Evolutionary conservation across 2,329 filamentous ascomycete genomes (phyloP).

Genomic region (Davidsoniella australis): DNA sequence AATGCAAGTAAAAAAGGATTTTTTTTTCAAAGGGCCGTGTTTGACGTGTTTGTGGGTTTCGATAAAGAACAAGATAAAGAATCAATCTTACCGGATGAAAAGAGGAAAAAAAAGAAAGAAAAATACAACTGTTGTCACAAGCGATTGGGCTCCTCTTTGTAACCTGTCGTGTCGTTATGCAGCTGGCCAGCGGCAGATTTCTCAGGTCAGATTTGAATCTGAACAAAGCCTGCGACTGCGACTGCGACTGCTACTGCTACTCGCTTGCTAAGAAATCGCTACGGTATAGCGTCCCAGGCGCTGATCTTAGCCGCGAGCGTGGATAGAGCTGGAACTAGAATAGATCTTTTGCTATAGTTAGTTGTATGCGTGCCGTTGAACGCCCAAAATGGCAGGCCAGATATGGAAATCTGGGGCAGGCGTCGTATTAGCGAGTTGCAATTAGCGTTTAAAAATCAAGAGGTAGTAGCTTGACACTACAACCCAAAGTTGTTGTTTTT

Average conservation of each 20-base stretch:
- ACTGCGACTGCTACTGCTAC: background rate
- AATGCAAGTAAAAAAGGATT: background rate
- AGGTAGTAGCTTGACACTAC: too few species aligned
- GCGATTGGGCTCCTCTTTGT: background rate
- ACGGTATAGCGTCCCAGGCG: background rate
- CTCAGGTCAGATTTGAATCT: too few species aligned
- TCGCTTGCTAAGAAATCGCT: too few species aligned
- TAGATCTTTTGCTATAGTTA: too few species aligned
- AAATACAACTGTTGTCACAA: too few species aligned
- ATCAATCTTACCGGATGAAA: background rate
- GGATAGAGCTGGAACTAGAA: too few species aligned
- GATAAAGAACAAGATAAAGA: background rate
- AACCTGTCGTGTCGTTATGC: background rate
- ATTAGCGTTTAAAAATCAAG: background rate
- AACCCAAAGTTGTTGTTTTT: too few species aligned
- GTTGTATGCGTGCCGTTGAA: background rate
- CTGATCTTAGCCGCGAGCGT: constrained; percentile 1
- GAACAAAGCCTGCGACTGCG: too few species aligned
- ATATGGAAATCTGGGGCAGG: background rate
- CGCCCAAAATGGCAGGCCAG: background rate
- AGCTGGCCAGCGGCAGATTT: background rate
- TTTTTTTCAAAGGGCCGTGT: too few species aligned
- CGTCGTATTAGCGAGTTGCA: background rate
- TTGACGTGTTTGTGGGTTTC: too few species aligned
- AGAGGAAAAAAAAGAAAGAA: background rate